Evolutionary conservation across 176 grass and related monocot species (phyloP), one percentile per base, ranked within the genome.

Genomic region (Dendrocalamus sinicus): DNA sequence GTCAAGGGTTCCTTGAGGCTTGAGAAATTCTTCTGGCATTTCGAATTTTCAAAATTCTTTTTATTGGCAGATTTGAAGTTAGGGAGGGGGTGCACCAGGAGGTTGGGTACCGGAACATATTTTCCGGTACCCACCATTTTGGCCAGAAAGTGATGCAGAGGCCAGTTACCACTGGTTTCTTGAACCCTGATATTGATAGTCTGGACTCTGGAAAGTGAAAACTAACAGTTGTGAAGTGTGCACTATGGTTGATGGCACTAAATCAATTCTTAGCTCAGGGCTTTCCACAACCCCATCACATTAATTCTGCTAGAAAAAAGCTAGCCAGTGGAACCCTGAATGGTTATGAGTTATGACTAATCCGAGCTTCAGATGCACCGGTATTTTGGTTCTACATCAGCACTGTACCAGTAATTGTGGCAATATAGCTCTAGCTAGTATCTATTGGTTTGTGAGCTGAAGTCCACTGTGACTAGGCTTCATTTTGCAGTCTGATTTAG

Each of bases 221-320:
- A 20, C 62, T 80, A 39, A 24, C 17, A 78, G 52, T 37, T 67
- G 61, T 80, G 55, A 7, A 74, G 30, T 30, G 1, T 48, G 43
- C 30, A 75, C 64, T 70, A 17, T 60, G 72, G 62, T 32, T 82
- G 14, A 67, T 75, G 61, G 19, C 72, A 37, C 52, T 70, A 69
- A 57, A 48, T 23, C 81, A 87, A 12, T 81, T 64, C n/a, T 67
- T 87, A 59, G 62, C 11, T 24, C 23, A n/a, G 50, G 35, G 61
- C 23, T 28, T 63, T 83, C 17, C 24, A 62, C 17, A 50, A 62
- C 14, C 10, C 17, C 17, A 51, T 62, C 26, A 50, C 69, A 50
- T 12, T 72, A 39, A 81, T 81, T 81, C 19, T n/a, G 12, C 53
- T 11, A 54, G 57, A 70, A 23, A 68, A 37, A 39, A 23, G 64